These are phyloP conservation scores for Geranium brycei DNA, from an alignment of 345 rosid genomes.

Conservation along the genomic window DNA sequence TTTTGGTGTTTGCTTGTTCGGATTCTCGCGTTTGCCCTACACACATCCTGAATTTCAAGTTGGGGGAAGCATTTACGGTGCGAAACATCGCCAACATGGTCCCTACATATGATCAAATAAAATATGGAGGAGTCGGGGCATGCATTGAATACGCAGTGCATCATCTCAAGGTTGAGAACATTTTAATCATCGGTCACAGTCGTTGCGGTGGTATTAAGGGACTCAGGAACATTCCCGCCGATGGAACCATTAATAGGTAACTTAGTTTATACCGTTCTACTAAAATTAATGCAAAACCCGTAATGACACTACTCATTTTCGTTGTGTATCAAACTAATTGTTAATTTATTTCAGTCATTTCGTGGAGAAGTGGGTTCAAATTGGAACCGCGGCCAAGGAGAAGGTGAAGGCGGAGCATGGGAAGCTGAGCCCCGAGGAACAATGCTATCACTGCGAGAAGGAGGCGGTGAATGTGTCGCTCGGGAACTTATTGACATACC, in stretches of 20 bases:
- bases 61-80: conserved; percentile 93
- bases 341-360: conserved; percentile 44
- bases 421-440: conserved; percentile 39
- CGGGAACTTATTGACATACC: conserved; percentile 22
- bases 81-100: conserved; percentile 97
- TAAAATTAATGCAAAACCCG: neutral
- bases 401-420: conserved; percentile 45
- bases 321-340: too few relatives aligned
- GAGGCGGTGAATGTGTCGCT: conserved; percentile 30
- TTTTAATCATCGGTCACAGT: conserved; percentile 86
- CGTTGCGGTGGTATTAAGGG: conserved; percentile 94
- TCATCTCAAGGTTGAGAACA: conserved; percentile 83
- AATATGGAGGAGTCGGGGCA: conserved; percentile 62
- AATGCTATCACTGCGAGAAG: conserved; percentile 77
- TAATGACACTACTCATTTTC: neutral
- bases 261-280: neutral
- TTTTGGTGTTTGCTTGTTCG: conserved; percentile 91
- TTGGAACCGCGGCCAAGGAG: conserved; percentile 57
- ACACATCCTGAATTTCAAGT: conserved; percentile 75
- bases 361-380: conserved; percentile 76
- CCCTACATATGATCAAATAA: conserved; percentile 71
- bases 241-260: conserved; percentile 43
- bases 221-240: conserved; percentile 64
- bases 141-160: conserved; percentile 90
- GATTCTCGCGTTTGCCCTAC: conserved; percentile 96